phyloP scores from a whole-genome alignment of 2,329 filamentous ascomycete species.

The Paecilomyces sp. region DNA sequence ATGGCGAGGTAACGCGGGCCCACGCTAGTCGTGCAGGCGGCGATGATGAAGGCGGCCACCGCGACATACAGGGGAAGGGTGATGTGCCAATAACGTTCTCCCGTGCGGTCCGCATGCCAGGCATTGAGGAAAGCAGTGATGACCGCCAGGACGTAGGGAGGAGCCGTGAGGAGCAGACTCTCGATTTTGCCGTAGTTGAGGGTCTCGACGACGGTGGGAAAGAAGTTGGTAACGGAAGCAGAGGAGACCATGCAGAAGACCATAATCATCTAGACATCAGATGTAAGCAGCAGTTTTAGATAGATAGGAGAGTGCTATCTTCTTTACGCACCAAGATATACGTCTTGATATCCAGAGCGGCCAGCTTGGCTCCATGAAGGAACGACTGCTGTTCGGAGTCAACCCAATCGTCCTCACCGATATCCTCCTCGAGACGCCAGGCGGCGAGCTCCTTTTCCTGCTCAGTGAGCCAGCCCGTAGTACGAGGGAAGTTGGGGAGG shows the following conservation, averaged over 20 bases:
- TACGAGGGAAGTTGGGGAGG: conserved; percentile 61
- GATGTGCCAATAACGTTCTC: conserved; percentile 65
- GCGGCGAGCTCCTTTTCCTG: conserved; percentile 52
- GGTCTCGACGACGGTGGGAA: conserved; percentile 63
- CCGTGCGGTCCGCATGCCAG: conserved; percentile 63
- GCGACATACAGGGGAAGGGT: conserved; percentile 55
- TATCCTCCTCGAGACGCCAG: conserved; percentile 58
- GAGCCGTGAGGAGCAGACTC: conserved; percentile 57
- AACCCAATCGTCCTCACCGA: conserved; percentile 58
- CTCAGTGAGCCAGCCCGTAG: conserved; percentile 52
- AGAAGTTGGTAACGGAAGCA: conserved; percentile 60
- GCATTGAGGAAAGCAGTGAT: conserved; percentile 59
- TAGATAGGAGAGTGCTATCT: background rate
- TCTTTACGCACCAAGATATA: conserved; percentile 46
- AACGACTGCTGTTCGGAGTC: conserved; percentile 47
- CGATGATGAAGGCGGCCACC: conserved; percentile 60
- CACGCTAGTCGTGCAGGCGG: conserved; percentile 53
- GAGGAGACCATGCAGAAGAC: conserved; percentile 53
- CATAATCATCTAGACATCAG: conserved; percentile 39
- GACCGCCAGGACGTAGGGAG: conserved; percentile 56
- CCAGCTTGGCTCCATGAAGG: conserved; percentile 46
- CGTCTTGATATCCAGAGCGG: conserved; percentile 53
- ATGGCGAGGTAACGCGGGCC: conserved; percentile 63
- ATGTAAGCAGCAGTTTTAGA: background rate
- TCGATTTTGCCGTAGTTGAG: conserved; percentile 55